phyloP scores from a whole-genome alignment of 768 basidiomycete genomes.

The Trametes cingulata region DNA sequence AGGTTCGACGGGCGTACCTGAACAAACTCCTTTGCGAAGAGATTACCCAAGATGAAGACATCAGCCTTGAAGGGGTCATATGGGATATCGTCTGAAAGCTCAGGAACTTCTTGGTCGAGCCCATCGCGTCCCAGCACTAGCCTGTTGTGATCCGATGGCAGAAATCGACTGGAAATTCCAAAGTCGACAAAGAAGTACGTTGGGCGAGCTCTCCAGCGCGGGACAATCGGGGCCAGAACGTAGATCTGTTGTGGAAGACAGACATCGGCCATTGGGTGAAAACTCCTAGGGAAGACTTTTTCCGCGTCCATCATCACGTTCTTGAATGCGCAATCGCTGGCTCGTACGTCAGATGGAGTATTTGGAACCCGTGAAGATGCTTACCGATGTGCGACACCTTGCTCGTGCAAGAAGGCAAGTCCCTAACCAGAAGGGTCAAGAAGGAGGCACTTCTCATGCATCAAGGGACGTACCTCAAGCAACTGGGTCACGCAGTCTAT shows the following conservation, averaged over 20 bases:
- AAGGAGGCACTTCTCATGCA: not conserved
- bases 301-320: slow-evolving; percentile 30
- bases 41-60: slow-evolving; percentile 27
- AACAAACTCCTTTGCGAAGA: not conserved
- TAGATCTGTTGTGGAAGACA: not conserved
- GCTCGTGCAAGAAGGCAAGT: slow-evolving; percentile 24
- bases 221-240: not conserved
- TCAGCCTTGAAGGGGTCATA: slow-evolving; percentile 32
- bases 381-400: slow-evolving; percentile 28
- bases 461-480: slow-evolving; percentile 18
- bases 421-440: slow-evolving; percentile 14
- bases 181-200: slow-evolving; percentile 33
- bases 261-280: slow-evolving; percentile 17
- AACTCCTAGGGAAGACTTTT: slow-evolving; percentile 23
- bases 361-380: not conserved
- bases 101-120: slow-evolving; percentile 24
- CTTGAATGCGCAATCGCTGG: slow-evolving; percentile 24
- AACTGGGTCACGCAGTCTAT: slow-evolving; percentile 23
- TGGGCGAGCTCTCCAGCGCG: slow-evolving; percentile 4
- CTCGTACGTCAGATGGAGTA: too few species aligned
- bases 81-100: slow-evolving; percentile 16
- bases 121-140: slow-evolving; percentile 20
- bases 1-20: not conserved
- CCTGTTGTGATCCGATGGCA: not conserved
- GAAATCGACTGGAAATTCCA: slow-evolving; percentile 27